Evolutionary conservation across 805 yeast genomes (phyloP), one percentile per base, ranked within the genome.

Genomic region (Babjeviella inositovora): DNA sequence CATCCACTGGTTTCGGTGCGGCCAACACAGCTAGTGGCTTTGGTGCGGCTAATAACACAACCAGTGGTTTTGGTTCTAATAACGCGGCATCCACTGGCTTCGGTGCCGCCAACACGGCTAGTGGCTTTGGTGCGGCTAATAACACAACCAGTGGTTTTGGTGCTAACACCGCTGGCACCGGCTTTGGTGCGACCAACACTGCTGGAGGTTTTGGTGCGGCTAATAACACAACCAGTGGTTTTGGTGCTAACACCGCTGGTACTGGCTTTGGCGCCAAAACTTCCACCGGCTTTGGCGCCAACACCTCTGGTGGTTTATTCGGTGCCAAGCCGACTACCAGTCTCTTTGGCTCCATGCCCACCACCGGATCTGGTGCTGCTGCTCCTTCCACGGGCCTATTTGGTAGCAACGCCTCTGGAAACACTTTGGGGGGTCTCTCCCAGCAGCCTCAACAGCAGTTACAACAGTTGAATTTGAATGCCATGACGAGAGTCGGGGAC

Each of bases 401-500:
- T 29, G 47, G 31, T 8, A 19, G 23, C 15, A 18, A 24, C 17
- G 21, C 21, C 30, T 11, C 19, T 23, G 11, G 25, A 27, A 19
- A 19, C 29, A 28, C 6, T 13, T n/a, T 23, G 14, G 19, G 15
- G 5, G 15, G 17, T n/a, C 29, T 24, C 6, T 7, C 11, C 4
- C 57, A 53, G 19, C 58, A 53, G 16, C 50, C 49, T 23, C 57
- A 56, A 21, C 51, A 50, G 20, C 58, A 55, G 13, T 46, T 47
- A 7, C 70, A 53, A 27, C 41, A 52, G 24, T 57, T 61, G 4
- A 64, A 53, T 23, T 52, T 79, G 21, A 73, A 76, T 7, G 70
- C 84, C 8, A 67, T 79, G 70, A 73, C 87, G 1, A 61, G 76
- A 23, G 76, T 79, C 7, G 68, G 70, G 6, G 87, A 76, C 29